A percentile compares a stretch with the other conserved stretches of the same genome.
Conservation (phyloP, 768 basidiomycete genomes). For the Tricholoma matsutake region DNA sequence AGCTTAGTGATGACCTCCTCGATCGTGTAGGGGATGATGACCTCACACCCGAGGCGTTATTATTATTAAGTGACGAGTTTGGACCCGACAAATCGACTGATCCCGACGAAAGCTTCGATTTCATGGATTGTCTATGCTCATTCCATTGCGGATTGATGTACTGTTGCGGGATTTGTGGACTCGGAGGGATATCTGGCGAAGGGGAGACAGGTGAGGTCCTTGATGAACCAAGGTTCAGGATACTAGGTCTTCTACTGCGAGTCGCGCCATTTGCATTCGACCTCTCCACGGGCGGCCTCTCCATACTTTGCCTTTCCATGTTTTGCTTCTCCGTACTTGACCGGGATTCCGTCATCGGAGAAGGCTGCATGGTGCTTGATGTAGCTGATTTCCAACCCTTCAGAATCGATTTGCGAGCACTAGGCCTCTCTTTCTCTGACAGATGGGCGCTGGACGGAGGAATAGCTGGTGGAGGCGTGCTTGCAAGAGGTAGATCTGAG, state of each 20-base stretch:
- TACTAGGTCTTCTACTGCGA: slow-evolving; percentile 43
- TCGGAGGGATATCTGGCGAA: slow-evolving; percentile 55
- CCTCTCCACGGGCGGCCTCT: slow-evolving; percentile 40
- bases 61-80: slow-evolving; percentile 25
- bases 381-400: slow-evolving; percentile 59
- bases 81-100: slow-evolving; percentile 29
- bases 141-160: slow-evolving; percentile 27
- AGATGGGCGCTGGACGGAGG: slow-evolving; percentile 23
- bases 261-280: slow-evolving; percentile 25
- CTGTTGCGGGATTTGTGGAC: slow-evolving; percentile 57
- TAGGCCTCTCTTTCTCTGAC: slow-evolving; percentile 42
- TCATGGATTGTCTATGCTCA: slow-evolving; percentile 26
- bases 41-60: slow-evolving; percentile 17
- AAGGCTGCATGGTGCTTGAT: slow-evolving; percentile 8
- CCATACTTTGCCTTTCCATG: slow-evolving; percentile 4
- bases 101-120: slow-evolving; percentile 32
- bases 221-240: slow-evolving; percentile 42
- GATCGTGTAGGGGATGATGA: slow-evolving; percentile 34
- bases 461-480: slow-evolving; percentile 10
- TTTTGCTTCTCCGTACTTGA: slow-evolving; percentile 30
- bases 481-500: slow-evolving; percentile 7
- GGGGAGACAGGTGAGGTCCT: slow-evolving; percentile 28
- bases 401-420: slow-evolving; percentile 66
- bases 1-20: slow-evolving; percentile 41
- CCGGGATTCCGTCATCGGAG: not conserved